Evolutionary conservation across 257 asterid species (phyloP).

Genomic region (Fraxinus quadrangulata): DNA sequence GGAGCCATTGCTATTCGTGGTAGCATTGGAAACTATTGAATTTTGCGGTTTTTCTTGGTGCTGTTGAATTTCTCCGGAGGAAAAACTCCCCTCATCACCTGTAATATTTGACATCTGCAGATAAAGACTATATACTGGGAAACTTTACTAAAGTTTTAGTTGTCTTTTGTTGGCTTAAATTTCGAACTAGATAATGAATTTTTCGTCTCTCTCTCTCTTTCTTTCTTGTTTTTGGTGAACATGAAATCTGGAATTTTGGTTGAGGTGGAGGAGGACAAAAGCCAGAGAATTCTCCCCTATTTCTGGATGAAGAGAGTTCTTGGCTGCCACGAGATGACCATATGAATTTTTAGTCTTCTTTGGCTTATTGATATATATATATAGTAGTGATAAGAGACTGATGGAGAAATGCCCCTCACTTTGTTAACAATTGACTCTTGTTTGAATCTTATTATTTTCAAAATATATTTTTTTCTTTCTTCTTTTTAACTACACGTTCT

Average conservation of each 20-base stretch:
- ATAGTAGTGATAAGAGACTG: constrained; percentile 42
- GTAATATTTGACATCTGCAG: constrained; percentile 41
- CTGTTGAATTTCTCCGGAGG: constrained; percentile 43
- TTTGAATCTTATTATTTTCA: too few species aligned
- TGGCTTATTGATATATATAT: constrained; percentile 67
- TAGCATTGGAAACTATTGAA: constrained; percentile 6
- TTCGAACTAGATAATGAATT: background rate
- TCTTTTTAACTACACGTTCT: too few species aligned
- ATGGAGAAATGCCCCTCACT: constrained; percentile 29
- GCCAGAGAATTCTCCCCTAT: constrained; percentile 46
- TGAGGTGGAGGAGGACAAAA: constrained; percentile 44
- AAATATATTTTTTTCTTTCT: too few species aligned
- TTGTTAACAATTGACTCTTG: background rate
- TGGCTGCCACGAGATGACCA: constrained; percentile 15
- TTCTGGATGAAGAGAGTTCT: constrained; percentile 33
- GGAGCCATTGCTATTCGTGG: constrained; percentile 36
- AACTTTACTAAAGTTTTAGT: background rate
- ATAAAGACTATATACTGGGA: background rate
- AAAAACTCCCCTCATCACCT: constrained; percentile 54
- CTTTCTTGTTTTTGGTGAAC: constrained; percentile 27
- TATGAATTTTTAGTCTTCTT: constrained; percentile 44
- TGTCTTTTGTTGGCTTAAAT: background rate
- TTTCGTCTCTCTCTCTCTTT: background rate
- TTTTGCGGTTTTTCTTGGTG: constrained; percentile 23
- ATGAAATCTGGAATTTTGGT: constrained; percentile 27